Evolutionary conservation across 2,329 filamentous ascomycete species (phyloP).

Genomic region (Fusarium metavorans): DNA sequence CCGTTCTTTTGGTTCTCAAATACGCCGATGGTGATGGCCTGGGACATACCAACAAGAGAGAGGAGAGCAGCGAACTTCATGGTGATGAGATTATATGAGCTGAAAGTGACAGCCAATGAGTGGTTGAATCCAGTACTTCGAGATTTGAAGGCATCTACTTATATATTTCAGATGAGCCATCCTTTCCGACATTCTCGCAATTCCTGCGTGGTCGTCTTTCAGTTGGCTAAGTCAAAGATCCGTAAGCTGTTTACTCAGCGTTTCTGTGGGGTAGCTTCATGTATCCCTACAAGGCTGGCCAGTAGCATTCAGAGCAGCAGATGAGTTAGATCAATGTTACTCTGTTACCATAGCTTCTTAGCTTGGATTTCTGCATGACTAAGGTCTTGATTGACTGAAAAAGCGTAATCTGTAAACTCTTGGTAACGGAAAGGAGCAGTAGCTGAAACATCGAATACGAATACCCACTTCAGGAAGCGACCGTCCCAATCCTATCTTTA

Average conservation of each 20-base stretch:
- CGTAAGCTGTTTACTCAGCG: neutral
- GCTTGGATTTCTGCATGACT: neutral
- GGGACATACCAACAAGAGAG: neutral
- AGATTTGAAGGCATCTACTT: neutral
- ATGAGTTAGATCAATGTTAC: neutral
- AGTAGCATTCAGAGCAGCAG: neutral
- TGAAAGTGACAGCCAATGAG: neutral
- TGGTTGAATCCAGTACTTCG: neutral
- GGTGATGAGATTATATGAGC: neutral
- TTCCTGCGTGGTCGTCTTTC: neutral
- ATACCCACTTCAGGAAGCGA: neutral
- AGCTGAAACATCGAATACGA: neutral
- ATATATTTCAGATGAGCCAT: fast-evolving
- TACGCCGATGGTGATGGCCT: slow-evolving; percentile 14
- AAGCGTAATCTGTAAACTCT: neutral
- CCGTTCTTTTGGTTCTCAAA: slow-evolving; percentile 14
- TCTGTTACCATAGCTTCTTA: neutral
- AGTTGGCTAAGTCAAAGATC: neutral
- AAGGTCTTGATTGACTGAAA: neutral
- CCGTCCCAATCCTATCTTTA: neutral
- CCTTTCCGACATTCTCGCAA: neutral
- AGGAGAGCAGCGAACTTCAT: neutral
- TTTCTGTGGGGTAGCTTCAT: neutral
- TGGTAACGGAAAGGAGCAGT: neutral
- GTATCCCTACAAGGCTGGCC: neutral